A percentile compares a stretch with the other conserved stretches of the same genome.
Conservation (phyloP, 208 protist genomes). For the Trypanosoma grayi region DNA sequence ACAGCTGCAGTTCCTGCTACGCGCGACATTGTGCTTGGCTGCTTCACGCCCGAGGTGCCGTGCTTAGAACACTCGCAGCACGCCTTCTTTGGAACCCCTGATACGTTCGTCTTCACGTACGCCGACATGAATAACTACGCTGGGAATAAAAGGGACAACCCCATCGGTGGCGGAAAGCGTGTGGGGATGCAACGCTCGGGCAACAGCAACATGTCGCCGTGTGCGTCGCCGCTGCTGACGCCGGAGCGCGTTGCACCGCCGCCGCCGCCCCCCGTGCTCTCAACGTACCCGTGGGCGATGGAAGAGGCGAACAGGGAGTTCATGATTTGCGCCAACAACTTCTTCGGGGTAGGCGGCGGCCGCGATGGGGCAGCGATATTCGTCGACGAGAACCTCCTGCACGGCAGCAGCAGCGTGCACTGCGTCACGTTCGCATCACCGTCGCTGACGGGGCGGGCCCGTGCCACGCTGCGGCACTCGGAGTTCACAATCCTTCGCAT, state of each 20-base stretch:
- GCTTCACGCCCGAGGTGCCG: constrained; percentile 59
- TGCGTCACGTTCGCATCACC: constrained; percentile 55
- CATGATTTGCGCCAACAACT: constrained; percentile 41
- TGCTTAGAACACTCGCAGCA: constrained; percentile 34
- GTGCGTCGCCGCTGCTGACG: not conserved
- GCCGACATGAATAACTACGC: constrained; percentile 4
- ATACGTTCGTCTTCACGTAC: constrained; percentile 52
- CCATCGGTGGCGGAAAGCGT: no score
- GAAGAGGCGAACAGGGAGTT: constrained; percentile 34
- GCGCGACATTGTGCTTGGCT: constrained; percentile 65
- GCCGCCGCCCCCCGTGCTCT: not conserved
- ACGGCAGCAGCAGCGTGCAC: constrained; percentile 47
- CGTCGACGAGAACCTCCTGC: constrained; percentile 47
- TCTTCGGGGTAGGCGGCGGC: constrained; percentile 53
- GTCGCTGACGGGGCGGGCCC: constrained; percentile 28
- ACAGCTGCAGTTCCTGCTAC: not conserved
- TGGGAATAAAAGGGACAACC: no score
- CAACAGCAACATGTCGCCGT: no score
- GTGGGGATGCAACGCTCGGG: no score
- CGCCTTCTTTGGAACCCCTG: constrained; percentile 46
- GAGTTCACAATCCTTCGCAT: constrained; percentile 38
- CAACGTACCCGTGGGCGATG: constrained; percentile 33
- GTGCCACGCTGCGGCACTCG: constrained; percentile 22
- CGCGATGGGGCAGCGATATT: constrained; percentile 49
- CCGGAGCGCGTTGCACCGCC: not conserved